Conservation (phyloP, 129 eudicot genomes). For the Escallonia herrerae region DNA sequence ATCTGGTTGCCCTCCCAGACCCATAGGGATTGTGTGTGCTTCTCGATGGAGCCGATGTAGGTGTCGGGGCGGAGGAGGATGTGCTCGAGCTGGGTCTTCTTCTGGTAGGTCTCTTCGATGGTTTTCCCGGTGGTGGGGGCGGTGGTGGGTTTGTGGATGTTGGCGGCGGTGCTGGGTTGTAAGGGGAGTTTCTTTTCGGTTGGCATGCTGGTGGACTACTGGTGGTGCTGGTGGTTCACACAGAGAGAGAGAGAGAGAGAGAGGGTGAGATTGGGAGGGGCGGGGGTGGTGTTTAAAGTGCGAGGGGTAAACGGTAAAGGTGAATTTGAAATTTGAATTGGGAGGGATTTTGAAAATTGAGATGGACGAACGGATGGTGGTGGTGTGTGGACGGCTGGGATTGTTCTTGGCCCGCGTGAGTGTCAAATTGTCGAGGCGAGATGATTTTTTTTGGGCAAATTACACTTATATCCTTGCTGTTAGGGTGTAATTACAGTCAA, state of each 20-base stretch:
- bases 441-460: too few relatives aligned
- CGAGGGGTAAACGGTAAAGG: slow-evolving; percentile 2
- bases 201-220: slow-evolving; percentile 11
- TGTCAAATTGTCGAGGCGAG: too few relatives aligned
- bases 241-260: background rate
- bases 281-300: background rate
- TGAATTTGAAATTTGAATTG: slow-evolving; percentile 34
- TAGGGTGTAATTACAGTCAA: too few relatives aligned
- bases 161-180: slow-evolving; percentile 55
- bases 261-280: background rate
- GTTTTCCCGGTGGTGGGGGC: slow-evolving; percentile 36
- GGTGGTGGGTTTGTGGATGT: slow-evolving; percentile 21
- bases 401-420: too few relatives aligned
- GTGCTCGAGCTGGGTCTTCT: slow-evolving; percentile 92
- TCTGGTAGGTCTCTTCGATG: slow-evolving; percentile 89
- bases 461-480: too few relatives aligned
- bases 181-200: slow-evolving; percentile 41
- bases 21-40: slow-evolving; percentile 62
- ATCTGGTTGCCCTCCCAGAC: slow-evolving; percentile 49
- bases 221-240: background rate
- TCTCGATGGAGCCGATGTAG: slow-evolving; percentile 86
- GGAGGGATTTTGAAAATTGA: slow-evolving; percentile 22
- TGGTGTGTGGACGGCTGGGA: background rate
- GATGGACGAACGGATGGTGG: too few relatives aligned
- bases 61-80: slow-evolving; percentile 95